phyloP scores from a whole-genome alignment of 371 early-diverging fungal species.

The Mucor plumbeus region DNA sequence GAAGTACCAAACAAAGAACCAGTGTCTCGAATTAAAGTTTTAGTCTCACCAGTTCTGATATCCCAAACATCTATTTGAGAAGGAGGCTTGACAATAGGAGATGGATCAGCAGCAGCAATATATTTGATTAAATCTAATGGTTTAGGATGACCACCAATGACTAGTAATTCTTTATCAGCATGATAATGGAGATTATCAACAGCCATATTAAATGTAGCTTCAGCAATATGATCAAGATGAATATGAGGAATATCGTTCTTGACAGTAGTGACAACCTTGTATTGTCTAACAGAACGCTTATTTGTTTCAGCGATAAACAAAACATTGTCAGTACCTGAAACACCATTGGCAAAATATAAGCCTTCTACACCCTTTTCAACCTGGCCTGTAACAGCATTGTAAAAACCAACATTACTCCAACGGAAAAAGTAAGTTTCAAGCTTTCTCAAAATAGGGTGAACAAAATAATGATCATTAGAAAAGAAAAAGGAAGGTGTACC shows the following conservation, averaged over 20 bases:
- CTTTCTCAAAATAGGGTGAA: conserved; percentile 20
- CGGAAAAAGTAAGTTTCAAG: conserved; percentile 38
- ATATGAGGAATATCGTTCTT: conserved; percentile 12
- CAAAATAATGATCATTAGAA: conserved; percentile 40
- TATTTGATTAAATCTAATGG: conserved; percentile 26
- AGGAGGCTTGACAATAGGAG: conserved; percentile 20
- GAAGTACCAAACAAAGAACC: conserved; percentile 41
- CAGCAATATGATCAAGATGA: conserved; percentile 18
- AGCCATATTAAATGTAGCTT: conserved; percentile 32
- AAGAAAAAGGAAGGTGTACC: conserved; percentile 53
- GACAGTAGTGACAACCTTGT: conserved; percentile 19
- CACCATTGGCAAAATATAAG: conserved; percentile 45
- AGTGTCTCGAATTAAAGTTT: conserved; percentile 37
- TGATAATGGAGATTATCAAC: conserved; percentile 43
- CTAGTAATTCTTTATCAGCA: conserved; percentile 21
- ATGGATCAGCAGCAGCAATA: conserved; percentile 8
- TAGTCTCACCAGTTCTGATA: conserved; percentile 20
- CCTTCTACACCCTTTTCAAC: conserved; percentile 33
- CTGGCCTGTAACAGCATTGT: conserved; percentile 34
- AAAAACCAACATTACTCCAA: conserved; percentile 35
- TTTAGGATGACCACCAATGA: conserved; percentile 43
- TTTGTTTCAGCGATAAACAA: conserved; percentile 44
- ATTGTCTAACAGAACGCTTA: conserved; percentile 24
- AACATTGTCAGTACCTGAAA: conserved; percentile 34
- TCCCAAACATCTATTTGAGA: conserved; percentile 42